Percentiles rank a stretch among this genome's conserved stretches.
Conservation (phyloP, 2,329 filamentous ascomycete genomes). For the Microsporum audouinii region DNA sequence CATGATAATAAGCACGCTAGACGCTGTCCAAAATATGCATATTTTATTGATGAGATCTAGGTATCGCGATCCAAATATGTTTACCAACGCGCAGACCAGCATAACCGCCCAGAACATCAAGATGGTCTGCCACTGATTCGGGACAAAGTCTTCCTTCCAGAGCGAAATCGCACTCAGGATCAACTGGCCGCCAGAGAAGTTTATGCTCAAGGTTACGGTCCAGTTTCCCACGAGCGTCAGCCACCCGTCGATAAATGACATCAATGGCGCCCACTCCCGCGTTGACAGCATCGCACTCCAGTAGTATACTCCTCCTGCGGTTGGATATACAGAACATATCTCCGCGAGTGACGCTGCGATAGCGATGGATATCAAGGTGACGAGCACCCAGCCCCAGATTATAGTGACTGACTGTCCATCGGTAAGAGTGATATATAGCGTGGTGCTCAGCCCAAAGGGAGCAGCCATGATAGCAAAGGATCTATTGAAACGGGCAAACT, state of each 20-base stretch:
- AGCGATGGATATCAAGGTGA: slow-evolving; percentile 51
- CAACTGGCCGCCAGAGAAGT: slow-evolving; percentile 60
- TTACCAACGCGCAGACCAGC: slow-evolving; percentile 51
- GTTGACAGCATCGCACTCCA: slow-evolving; percentile 58
- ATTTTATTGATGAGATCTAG: slow-evolving; percentile 60
- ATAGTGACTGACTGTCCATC: slow-evolving; percentile 60
- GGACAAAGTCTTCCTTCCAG: slow-evolving; percentile 57
- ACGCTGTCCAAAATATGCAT: slow-evolving; percentile 61
- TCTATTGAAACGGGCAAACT: slow-evolving; percentile 19
- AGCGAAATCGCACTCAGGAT: slow-evolving; percentile 57
- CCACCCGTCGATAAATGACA: slow-evolving; percentile 61
- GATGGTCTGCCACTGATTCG: slow-evolving; percentile 58
- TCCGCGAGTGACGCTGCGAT: slow-evolving; percentile 58
- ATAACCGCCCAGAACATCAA: slow-evolving; percentile 63
- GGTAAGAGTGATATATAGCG: slow-evolving; percentile 55
- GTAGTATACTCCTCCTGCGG: slow-evolving; percentile 60
- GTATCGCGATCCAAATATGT: slow-evolving; percentile 51
- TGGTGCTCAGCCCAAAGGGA: slow-evolving; percentile 56
- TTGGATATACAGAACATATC: slow-evolving; percentile 58
- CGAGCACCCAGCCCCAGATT: slow-evolving; percentile 58
- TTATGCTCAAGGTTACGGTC: slow-evolving; percentile 56
- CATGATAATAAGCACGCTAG: slow-evolving; percentile 57
- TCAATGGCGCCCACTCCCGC: slow-evolving; percentile 53
- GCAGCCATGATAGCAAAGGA: slow-evolving; percentile 68
- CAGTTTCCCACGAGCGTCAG: slow-evolving; percentile 62